Percentiles rank a stretch among this genome's conserved stretches.
Evolutionary conservation across 108 stramenopile species (phyloP).

Genomic region (Aureococcus anophagefferens): DNA sequence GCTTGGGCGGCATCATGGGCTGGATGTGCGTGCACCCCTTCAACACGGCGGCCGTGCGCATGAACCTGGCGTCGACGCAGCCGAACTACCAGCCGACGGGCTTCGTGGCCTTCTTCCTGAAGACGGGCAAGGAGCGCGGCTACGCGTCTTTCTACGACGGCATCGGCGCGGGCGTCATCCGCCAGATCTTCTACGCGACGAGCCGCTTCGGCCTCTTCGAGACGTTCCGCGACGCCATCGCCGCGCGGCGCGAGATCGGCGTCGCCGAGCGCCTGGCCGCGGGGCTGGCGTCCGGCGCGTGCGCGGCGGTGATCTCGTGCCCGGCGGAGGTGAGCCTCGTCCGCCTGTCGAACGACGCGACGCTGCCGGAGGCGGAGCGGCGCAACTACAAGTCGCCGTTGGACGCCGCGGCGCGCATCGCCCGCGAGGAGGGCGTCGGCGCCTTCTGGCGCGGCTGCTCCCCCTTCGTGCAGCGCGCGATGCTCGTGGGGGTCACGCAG

Average conservation of each 20-base stretch:
- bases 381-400: slow-evolving; percentile 68
- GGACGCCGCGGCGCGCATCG: slow-evolving; percentile 62
- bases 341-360: slow-evolving; percentile 78
- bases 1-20: slow-evolving; percentile 71
- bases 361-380: slow-evolving; percentile 60
- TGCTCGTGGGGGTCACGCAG: slow-evolving; percentile 84
- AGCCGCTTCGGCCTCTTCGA: slow-evolving; percentile 81
- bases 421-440: slow-evolving; percentile 64
- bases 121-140: slow-evolving; percentile 39
- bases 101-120: slow-evolving; percentile 42
- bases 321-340: slow-evolving; percentile 88
- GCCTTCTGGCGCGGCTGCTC: slow-evolving; percentile 80
- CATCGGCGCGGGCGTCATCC: slow-evolving; percentile 64
- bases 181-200: slow-evolving; percentile 83
- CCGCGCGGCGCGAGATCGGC: slow-evolving; percentile 29
- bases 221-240: slow-evolving; percentile 67
- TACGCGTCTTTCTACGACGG: slow-evolving; percentile 73
- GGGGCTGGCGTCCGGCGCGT: slow-evolving; percentile 55
- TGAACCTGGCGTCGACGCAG: slow-evolving; percentile 62
- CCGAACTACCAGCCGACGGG: slow-evolving; percentile 42
- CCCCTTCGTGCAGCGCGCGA: slow-evolving; percentile 79
- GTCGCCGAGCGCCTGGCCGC: background rate
- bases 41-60: slow-evolving; percentile 74
- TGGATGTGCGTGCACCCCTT: slow-evolving; percentile 80
- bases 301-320: slow-evolving; percentile 77